Conservation (phyloP, 108 stramenopile genomes). For the Conticribra weissflogii region DNA sequence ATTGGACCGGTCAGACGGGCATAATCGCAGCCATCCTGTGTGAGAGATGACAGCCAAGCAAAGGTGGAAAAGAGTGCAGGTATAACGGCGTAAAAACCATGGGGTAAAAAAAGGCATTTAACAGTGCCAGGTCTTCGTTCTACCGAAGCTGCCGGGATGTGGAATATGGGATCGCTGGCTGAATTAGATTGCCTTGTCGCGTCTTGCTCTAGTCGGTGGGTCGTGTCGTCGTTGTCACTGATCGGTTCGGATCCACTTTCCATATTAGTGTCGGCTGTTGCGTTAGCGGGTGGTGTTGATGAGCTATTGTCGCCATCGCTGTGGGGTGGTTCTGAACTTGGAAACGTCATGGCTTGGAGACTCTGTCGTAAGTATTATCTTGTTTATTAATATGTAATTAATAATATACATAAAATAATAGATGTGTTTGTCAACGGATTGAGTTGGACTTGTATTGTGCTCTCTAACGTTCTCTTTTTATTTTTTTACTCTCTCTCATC, state of each 20-base stretch:
- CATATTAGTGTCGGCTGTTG: not conserved
- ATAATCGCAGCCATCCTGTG: conserved; percentile 47
- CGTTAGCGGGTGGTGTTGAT: not conserved
- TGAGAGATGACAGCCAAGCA: conserved; percentile 30
- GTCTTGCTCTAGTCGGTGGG: not conserved
- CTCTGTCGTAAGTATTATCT: not conserved
- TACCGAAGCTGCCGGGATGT: conserved; percentile 11
- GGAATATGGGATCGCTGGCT: not conserved
- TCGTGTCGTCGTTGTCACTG: not conserved
- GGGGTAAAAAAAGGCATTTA: conserved; percentile 20
- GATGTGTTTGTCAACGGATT: too few species aligned
- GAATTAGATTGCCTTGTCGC: not conserved
- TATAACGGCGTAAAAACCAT: conserved; percentile 21
- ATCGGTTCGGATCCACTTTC: not conserved
- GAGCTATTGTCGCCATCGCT: not conserved
- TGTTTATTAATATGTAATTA: too few species aligned
- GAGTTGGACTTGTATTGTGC: too few species aligned
- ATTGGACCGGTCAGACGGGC: conserved; percentile 41
- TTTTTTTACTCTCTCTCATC: too few species aligned
- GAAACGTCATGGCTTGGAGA: not conserved
- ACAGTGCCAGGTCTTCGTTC: not conserved
- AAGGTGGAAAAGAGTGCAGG: conserved; percentile 15
- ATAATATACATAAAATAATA: too few species aligned
- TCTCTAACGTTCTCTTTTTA: too few species aligned
- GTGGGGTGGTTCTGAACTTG: not conserved